These are phyloP conservation scores for Kalaharituber pfeilii DNA, from an alignment of 2,329 filamentous ascomycete species.

Conservation along the genomic window DNA sequence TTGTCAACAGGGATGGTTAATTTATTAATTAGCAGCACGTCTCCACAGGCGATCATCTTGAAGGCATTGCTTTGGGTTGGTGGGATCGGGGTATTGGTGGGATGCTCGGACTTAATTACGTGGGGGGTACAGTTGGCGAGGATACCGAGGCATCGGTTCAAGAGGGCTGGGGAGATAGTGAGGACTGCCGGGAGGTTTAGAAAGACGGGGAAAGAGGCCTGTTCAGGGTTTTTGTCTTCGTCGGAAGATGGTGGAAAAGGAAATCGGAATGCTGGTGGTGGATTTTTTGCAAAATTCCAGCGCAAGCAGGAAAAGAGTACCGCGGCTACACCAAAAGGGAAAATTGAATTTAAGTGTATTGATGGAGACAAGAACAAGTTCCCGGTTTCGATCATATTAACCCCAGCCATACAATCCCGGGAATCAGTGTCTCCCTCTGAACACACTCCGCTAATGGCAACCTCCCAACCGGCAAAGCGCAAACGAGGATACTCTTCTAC, in stretches of 20 bases:
- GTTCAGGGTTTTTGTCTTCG: conserved; percentile 27
- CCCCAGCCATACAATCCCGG: background rate
- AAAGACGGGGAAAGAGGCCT: conserved; percentile 24
- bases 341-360: conserved; percentile 7
- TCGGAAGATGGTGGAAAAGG: background rate
- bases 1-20: conserved; percentile 71
- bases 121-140: conserved; percentile 76
- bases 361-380: background rate
- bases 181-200: conserved; percentile 28
- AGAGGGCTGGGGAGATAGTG: conserved; percentile 35
- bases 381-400: background rate
- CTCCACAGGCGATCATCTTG: conserved; percentile 69
- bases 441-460: conserved; percentile 23
- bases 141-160: conserved; percentile 81
- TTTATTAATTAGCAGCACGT: conserved; percentile 55
- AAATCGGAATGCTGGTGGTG: background rate
- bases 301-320: conserved; percentile 16
- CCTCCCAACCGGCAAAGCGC: conserved; percentile 27
- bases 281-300: background rate
- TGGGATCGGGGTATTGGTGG: conserved; percentile 56
- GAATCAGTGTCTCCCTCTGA: conserved; percentile 6
- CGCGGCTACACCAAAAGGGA: conserved; percentile 16
- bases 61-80: conserved; percentile 73
- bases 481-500: conserved; percentile 38
- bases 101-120: conserved; percentile 54